A percentile compares a stretch with the other conserved stretches of the same genome.
These are phyloP conservation scores for Helotiales sp. DNA, from an alignment of 2,329 filamentous ascomycete species.

Conservation along the genomic window DNA sequence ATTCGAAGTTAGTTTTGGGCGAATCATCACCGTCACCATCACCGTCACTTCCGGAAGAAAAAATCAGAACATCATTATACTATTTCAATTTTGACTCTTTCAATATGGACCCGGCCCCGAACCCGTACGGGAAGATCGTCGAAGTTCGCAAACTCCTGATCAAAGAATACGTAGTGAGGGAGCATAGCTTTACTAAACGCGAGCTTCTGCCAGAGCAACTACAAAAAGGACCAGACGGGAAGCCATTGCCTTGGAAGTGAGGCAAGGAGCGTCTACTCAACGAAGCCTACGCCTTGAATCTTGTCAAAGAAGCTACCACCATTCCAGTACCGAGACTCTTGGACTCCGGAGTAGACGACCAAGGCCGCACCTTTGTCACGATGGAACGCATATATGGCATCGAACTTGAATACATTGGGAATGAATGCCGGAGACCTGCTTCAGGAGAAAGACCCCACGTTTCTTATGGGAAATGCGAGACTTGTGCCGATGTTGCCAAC, in stretches of 20 bases:
- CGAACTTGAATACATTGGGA: neutral
- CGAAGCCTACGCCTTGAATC: neutral
- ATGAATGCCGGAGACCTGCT: neutral
- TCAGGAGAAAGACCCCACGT: neutral
- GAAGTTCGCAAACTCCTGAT: neutral
- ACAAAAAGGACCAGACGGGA: neutral
- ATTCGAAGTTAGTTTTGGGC: too few relatives aligned
- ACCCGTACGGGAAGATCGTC: neutral
- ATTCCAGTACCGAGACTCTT: neutral
- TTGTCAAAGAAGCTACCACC: neutral
- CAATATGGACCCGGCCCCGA: neutral
- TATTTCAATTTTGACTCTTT: neutral
- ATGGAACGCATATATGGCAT: neutral
- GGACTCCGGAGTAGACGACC: neutral
- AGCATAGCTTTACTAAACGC: neutral
- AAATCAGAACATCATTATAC: neutral
- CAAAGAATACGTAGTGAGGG: neutral
- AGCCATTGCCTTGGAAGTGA: neutral
- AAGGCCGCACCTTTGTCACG: neutral
- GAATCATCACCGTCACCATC: too few relatives aligned
- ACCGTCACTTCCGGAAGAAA: neutral
- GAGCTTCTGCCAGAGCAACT: neutral
- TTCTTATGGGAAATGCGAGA: neutral
- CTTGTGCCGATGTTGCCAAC: neutral
- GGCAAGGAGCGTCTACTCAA: neutral